phyloP scores from a whole-genome alignment of 352 stramenopile genomes.

The Globisporangium viniferum region DNA sequence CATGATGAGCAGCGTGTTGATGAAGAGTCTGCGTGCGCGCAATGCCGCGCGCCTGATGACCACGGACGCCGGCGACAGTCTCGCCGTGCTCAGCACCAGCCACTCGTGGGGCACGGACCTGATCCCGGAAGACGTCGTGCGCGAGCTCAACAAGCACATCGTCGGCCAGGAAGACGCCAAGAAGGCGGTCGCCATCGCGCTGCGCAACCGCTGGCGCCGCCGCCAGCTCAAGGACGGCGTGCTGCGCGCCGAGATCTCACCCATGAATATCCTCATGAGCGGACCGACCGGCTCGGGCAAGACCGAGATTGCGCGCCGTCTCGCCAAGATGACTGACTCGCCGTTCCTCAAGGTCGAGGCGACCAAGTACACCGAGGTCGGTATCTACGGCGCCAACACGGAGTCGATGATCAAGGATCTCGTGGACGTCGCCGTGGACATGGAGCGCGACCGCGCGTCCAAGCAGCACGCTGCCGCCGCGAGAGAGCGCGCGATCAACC shows the following conservation, averaged over 20 bases:
- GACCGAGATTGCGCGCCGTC: conserved; percentile 97
- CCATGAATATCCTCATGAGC: conserved; percentile 99
- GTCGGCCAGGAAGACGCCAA: conserved; percentile 97
- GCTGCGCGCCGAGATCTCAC: conserved; percentile 89
- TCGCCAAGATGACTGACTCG: conserved; percentile 96
- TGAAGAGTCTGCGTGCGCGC: neutral
- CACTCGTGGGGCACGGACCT: conserved; percentile 38
- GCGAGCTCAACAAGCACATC: conserved; percentile 95
- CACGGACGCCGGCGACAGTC: conserved; percentile 1
- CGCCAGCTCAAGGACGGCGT: conserved; percentile 89
- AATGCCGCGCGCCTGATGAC: neutral
- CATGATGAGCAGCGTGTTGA: neutral
- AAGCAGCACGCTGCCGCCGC: conserved; percentile 89
- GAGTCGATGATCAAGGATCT: conserved; percentile 99
- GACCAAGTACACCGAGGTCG: conserved; percentile 99
- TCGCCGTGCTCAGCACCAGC: conserved; percentile 10
- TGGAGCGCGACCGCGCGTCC: conserved; percentile 71
- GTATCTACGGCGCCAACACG: conserved; percentile 98
- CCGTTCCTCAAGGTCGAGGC: conserved; percentile 98
- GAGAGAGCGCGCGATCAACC: conserved; percentile 87
- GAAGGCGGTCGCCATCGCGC: conserved; percentile 96
- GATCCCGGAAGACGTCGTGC: conserved; percentile 91
- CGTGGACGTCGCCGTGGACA: conserved; percentile 93
- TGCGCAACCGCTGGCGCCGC: conserved; percentile 98
- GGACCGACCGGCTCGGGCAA: conserved; percentile 97